Base-by-base conservation (phyloP, 73 alveolate species). In the Tetrahymena borealis region DNA sequence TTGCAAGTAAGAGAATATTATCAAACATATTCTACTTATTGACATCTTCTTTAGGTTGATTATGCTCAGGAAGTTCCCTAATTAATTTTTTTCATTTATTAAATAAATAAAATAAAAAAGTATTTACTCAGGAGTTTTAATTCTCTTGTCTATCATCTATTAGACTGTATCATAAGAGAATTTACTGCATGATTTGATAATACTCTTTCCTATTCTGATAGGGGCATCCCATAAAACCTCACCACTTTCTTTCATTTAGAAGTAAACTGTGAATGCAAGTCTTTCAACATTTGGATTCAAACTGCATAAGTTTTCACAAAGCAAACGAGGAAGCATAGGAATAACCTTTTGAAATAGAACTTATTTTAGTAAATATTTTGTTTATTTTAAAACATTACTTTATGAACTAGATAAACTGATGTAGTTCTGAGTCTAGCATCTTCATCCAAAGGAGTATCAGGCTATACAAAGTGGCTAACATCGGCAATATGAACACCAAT, bases 401-500 rank as follows among this genome's bases (percentile, higher is more conserved):
- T 98, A 90, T 98, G 99, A 77, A 99, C 99, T 91, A 99, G 93
- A 96, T 99, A 99, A 24, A 98, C 99, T 15, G 99, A 98, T 32
- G 99, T 99, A 91, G 99, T 97, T 96, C 99, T 98, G 28, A 90
- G 91, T 32, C 98, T 98, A 0, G 99, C 99, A 40, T 98, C 99
- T 91, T 96, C 97, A 96, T 99, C 99, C 4, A 99, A 96, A 15
- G 94, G 98, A 78, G 98, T 92, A 28, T 98, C 98, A 7, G 99
- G 96, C 90, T 94, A 95, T 11, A 99, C 99, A 95, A 98, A 99
- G 93, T 99, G 99, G 39, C 99, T 96, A 11, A 99, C 99, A 97
- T 99, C 99, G 15, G 99, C 99, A 16, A 99, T 98, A 95, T 99
- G 99, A 33, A 99, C 99, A 38, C 99, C 99, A 16, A 99, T 96